Base-by-base conservation (phyloP, 1,284 basidiomycete species). In the Cutaneotrichosporon sp. region DNA sequence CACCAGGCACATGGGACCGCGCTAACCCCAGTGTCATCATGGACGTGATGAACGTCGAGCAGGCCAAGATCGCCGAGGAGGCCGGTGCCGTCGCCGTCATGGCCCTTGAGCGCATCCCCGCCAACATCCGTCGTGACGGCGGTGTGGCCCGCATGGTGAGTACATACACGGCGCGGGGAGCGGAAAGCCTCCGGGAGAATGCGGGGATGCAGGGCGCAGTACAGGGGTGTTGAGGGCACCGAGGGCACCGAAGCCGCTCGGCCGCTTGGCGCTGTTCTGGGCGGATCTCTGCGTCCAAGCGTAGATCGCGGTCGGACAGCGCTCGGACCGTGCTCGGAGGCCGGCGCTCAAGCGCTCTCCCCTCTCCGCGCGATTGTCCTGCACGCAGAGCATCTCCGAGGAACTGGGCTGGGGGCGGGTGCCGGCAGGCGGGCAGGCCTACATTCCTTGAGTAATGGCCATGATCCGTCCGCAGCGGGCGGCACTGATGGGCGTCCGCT, bases 71-170 rank as follows among this genome's bases (percentile, higher is more conserved):
- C 71, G 95, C 95, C 62, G 95, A 98, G 77, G 94, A 97, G 76
- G 95, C 95, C 11, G 95, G 97, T 63, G 95, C 95, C 14, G 94
- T 92, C 77, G 95, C 95, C 66, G 95, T 99, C 67, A 98, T 99
- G 95, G 93, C 92, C 14, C 84, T 95, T 9, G 93, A 97, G 80
- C 86, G 95, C 67, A 94, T 99, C 14, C 95, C 95, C 20, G 95
- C 95, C 34, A 94, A 98, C 77, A 99, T 99, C 73, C 86, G 94
- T 66, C 84, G 84, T 42, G 83, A 91, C 77, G 94, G 94, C 45
- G 94, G 94, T 66, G 94, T 97, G 59, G 91, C 94, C 2, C 85
- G 94, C 65, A 97, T 97, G 94, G 91, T 91, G 72, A 69, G 84
- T 71, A 18, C 47, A 27, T n/a, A n/a, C n/a, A n/a, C n/a, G n/a